phyloP scores from a whole-genome alignment of 768 basidiomycete genomes.

The Glaciozyma martinii region DNA sequence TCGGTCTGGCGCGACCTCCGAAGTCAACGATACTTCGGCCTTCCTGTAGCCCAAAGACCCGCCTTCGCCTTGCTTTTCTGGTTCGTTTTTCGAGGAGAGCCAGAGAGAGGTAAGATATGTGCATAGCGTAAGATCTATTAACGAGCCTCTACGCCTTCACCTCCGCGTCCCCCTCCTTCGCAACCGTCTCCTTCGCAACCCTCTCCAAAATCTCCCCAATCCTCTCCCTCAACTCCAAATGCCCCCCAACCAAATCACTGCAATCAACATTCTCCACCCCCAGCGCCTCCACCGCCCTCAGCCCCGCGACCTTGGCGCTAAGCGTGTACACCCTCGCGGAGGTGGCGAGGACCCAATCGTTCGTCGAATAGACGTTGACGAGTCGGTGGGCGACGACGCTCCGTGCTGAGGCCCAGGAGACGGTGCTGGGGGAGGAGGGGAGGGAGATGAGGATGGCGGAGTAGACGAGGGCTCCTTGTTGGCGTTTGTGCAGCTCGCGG shows the following conservation, averaged over 20 bases:
- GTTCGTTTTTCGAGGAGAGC: too few species aligned
- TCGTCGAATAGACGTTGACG: slow-evolving; percentile 41
- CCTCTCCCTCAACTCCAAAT: slow-evolving; percentile 16
- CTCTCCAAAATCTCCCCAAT: slow-evolving; percentile 14
- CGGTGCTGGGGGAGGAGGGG: slow-evolving; percentile 39
- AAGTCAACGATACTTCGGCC: too few species aligned
- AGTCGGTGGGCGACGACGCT: slow-evolving; percentile 40
- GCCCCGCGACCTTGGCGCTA: slow-evolving; percentile 23
- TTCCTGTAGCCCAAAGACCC: too few species aligned
- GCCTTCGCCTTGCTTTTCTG: too few species aligned
- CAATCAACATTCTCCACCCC: slow-evolving; percentile 17
- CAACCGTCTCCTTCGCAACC: background rate
- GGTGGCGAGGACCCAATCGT: slow-evolving; percentile 36
- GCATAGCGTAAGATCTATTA: too few species aligned
- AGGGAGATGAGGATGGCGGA: slow-evolving; percentile 44
- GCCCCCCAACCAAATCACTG: slow-evolving; percentile 17
- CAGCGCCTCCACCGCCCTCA: slow-evolving; percentile 7
- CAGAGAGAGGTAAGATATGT: too few species aligned
- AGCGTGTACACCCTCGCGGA: slow-evolving; percentile 31
- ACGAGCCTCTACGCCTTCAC: background rate
- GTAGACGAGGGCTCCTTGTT: slow-evolving; percentile 40
- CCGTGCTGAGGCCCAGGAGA: slow-evolving; percentile 41
- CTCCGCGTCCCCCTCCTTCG: background rate
- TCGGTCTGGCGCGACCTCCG: too few species aligned
- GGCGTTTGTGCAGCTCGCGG: slow-evolving; percentile 14